These are phyloP conservation scores for Akanthomyces dipterigenus DNA, from an alignment of 2,329 filamentous ascomycete species.

Conservation along the genomic window DNA sequence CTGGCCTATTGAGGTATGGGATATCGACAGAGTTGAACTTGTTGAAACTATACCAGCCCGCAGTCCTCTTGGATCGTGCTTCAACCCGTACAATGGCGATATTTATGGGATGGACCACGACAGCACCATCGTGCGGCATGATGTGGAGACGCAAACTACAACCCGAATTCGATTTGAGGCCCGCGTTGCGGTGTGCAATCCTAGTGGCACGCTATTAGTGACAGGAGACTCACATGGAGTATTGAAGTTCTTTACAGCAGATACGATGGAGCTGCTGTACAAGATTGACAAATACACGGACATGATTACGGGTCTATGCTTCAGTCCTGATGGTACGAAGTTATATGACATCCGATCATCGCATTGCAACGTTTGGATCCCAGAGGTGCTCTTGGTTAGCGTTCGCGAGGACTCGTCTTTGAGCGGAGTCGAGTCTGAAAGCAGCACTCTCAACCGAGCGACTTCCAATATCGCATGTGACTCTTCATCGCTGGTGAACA, in stretches of 20 bases:
- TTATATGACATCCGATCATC: background rate
- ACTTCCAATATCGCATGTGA: background rate
- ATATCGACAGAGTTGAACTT: background rate
- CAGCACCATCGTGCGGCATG: background rate
- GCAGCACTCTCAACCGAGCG: background rate
- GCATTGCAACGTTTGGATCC: background rate
- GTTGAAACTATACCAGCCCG: background rate
- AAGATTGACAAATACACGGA: background rate
- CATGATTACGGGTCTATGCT: background rate
- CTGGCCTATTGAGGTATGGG: background rate
- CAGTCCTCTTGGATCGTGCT: background rate
- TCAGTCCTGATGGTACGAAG: background rate
- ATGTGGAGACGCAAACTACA: background rate
- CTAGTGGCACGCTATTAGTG: background rate
- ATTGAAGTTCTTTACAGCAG: background rate
- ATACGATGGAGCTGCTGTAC: background rate
- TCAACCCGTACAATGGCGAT: background rate
- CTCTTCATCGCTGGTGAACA: background rate
- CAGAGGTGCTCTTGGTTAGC: background rate
- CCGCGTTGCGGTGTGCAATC: background rate
- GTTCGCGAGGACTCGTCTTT: background rate
- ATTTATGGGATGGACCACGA: background rate
- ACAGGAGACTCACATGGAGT: background rate
- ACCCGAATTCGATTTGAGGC: background rate
- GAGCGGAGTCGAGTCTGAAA: background rate